Percentiles rank a stretch among this genome's conserved stretches.
Conservation (phyloP, 306 rosid genomes). For the Benincasa hispida region DNA sequence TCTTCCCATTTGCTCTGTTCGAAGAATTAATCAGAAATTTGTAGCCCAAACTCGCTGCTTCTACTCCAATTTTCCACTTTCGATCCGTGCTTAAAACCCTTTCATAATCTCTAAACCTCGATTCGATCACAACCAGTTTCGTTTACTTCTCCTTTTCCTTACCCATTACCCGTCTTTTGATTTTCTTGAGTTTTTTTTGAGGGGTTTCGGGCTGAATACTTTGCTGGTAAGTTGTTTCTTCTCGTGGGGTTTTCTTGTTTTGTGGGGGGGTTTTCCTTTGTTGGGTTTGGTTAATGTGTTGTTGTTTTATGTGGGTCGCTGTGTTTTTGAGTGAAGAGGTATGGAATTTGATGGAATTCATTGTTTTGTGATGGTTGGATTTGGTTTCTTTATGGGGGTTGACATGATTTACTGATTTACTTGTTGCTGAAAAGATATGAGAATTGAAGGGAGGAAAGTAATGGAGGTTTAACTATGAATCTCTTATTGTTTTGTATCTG, state of each 20-base stretch:
- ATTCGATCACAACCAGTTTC: not conserved
- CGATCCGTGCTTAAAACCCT: not conserved
- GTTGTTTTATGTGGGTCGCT: not conserved
- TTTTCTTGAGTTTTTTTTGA: not conserved
- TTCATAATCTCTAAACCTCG: not conserved
- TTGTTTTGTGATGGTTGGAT: not conserved
- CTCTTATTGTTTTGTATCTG: not conserved
- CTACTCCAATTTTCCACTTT: not conserved
- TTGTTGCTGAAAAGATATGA: not conserved
- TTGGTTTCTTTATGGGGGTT: conserved; percentile 2
- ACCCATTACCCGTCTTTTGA: not conserved
- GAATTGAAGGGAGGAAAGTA: not conserved
- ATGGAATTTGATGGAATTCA: not conserved
- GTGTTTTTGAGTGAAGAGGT: not conserved
- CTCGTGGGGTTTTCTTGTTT: not conserved
- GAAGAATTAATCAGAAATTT: conserved; percentile 7
- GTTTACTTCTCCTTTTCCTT: not conserved
- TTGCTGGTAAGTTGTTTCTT: conserved; percentile 24
- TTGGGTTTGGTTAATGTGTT: not conserved
- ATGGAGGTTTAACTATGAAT: not conserved
- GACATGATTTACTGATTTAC: not conserved
- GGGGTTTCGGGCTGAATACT: conserved; percentile 11
- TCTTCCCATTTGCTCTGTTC: conserved; percentile 6
- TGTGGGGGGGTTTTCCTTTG: not conserved
- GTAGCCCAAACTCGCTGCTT: not conserved